Conservation (phyloP, 345 rosid species). For the Rhizophora mangle region DNA sequence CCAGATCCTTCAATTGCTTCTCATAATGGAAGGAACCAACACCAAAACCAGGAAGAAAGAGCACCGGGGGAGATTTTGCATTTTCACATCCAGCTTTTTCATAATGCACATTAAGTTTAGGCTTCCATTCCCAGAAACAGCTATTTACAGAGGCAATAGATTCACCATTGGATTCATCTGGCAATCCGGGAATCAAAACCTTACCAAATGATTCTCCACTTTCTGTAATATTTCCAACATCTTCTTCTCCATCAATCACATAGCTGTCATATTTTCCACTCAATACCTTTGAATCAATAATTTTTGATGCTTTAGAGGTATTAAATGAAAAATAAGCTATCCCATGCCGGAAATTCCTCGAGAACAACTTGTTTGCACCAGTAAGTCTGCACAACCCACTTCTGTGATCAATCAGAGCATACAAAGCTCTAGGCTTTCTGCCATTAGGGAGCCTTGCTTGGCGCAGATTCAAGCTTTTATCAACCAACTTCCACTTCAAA, state of each 20-base stretch:
- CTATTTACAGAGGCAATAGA: conserved; percentile 47
- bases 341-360: conserved; percentile 9
- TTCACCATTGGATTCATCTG: conserved; percentile 55
- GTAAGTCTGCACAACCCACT: conserved; percentile 28
- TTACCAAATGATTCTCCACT: conserved; percentile 39
- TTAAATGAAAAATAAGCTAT: conserved; percentile 19
- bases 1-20: conserved; percentile 86
- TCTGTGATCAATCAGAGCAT: conserved; percentile 20
- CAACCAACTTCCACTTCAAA: conserved; percentile 30
- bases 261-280: conserved; percentile 45
- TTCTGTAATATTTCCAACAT: conserved; percentile 26
- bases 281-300: conserved; percentile 31
- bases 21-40: conserved; percentile 95
- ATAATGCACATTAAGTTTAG: conserved; percentile 65
- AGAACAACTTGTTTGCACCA: conserved; percentile 6
- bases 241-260: conserved; percentile 57
- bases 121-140: conserved; percentile 81
- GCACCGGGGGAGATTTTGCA: conserved; percentile 58
- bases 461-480: conserved; percentile 23
- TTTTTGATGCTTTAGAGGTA: conserved; percentile 19
- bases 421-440: conserved; percentile 20
- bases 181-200: conserved; percentile 71
- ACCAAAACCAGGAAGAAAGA: conserved; percentile 96
- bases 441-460: conserved; percentile 24
- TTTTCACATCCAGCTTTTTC: conserved; percentile 72